Evolutionary conservation across 116 monocot genomes (phyloP).

Genomic region (Papilionanthe hybrid): DNA sequence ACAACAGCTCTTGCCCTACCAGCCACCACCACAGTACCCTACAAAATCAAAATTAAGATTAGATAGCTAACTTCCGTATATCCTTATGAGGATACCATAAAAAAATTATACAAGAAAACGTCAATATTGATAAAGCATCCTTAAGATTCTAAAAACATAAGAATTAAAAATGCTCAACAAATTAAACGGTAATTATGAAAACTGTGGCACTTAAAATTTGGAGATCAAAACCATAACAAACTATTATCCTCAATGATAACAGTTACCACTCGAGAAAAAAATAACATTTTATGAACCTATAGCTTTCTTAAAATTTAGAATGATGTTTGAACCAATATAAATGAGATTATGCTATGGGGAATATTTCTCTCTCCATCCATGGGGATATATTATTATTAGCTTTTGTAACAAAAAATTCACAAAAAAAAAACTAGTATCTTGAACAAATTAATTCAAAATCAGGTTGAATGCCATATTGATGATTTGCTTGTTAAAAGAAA

Average conservation of each 20-base stretch:
- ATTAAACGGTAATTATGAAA: neutral
- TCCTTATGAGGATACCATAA: neutral
- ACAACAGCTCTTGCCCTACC: constrained; percentile 97
- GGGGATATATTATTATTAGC: too few species aligned
- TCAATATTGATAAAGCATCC: neutral
- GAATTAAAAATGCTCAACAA: neutral
- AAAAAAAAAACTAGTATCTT: too few species aligned
- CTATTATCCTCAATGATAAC: neutral
- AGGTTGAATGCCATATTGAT: too few species aligned
- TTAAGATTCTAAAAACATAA: neutral
- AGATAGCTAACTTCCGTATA: neutral
- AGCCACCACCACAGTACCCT: constrained; percentile 97
- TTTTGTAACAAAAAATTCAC: too few species aligned
- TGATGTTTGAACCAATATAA: neutral
- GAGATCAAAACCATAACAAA: neutral
- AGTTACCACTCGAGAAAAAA: neutral
- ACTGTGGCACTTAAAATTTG: neutral
- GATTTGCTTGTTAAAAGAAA: too few species aligned
- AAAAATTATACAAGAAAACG: neutral
- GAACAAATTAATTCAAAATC: too few species aligned
- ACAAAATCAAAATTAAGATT: constrained; percentile 5
- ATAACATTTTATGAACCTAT: neutral
- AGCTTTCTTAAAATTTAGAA: neutral
- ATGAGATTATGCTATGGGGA: too few species aligned
- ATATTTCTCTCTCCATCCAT: too few species aligned